Conservation (phyloP, 2,329 filamentous ascomycete species). For the Xylaria digitata region DNA sequence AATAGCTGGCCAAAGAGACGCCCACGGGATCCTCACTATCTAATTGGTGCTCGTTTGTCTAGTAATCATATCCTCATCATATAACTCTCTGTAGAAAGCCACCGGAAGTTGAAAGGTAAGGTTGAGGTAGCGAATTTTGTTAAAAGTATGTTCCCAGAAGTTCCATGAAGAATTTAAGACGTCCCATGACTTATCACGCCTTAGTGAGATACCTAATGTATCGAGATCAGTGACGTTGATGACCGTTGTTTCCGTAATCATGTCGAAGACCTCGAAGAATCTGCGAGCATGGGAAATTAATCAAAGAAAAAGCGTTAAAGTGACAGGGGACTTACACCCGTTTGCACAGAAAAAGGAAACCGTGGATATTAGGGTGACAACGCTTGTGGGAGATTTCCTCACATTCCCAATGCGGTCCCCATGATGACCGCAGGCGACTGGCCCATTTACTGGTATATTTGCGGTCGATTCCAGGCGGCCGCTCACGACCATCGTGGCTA, state of each 20-base stretch:
- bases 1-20: not conserved
- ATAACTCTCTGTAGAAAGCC: not conserved
- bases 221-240: not conserved
- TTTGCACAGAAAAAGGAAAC: not conserved
- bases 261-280: not conserved
- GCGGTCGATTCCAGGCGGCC: not conserved
- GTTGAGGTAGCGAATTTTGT: not conserved
- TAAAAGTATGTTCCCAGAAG: not conserved
- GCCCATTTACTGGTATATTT: not conserved
- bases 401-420: conserved; percentile 17
- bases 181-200: not conserved
- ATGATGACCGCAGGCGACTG: conserved; percentile 2
- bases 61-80: too few species aligned
- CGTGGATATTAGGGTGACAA: not conserved
- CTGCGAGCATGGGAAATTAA: not conserved
- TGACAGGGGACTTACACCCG: not conserved
- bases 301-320: too few species aligned
- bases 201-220: not conserved
- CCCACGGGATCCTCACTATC: too few species aligned
- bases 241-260: not conserved
- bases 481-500: conserved; percentile 1
- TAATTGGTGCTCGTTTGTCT: too few species aligned
- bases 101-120: conserved; percentile 1
- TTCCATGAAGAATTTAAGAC: not conserved
- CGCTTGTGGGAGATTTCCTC: not conserved